Base-by-base conservation (phyloP, 2,329 filamentous ascomycete species). In the Chaetomiaceae sp. region DNA sequence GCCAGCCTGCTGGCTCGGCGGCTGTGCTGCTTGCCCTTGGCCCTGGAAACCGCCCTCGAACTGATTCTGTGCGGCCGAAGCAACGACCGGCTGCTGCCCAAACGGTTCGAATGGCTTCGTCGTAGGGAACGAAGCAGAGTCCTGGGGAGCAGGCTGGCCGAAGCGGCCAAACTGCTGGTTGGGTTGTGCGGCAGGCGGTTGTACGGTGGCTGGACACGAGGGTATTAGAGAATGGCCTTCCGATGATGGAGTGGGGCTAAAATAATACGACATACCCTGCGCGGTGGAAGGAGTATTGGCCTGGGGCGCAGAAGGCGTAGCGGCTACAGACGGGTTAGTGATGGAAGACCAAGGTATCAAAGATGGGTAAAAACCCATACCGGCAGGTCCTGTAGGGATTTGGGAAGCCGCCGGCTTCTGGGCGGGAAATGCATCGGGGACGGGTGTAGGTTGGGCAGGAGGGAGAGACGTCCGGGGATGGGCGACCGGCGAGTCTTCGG, bases 81-180 rank as follows among this genome's bases (percentile, higher is more conserved):
- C 65, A 20, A 77, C 73, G 48, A 74, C 78, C 58, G 81, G 78
- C 67, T 90, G 89, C 67, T 95, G 89, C 62, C 79, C 82, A 67
- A 96, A 97, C 0, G 89, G 82, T 67, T 96, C 92, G 70, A 90
- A 91, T 2, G 87, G 82, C 75, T 97, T 96, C 70, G 90, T 87
- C 4, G 77, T 73, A 51, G 80, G 75, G 18, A 80, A 75, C 38
- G 61, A 55, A 1, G 82, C 73, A 21, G 78, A 71, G 51, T 90
- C 86, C 52, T 84, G 84, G 30, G 78, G 69, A 49, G 75, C 76
- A 48, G 77, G 66, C 64, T 86, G 85, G 45, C 78, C 81, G 65
- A 85, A 91, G 52, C 87, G 85, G 53, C 81, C 82, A 64, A 84
- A 91, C 64, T 87, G 83, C 66, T 82, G 82, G 63, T 80, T 77